phyloP scores from a whole-genome alignment of 768 basidiomycete genomes.

The Trametes cubensis region DNA sequence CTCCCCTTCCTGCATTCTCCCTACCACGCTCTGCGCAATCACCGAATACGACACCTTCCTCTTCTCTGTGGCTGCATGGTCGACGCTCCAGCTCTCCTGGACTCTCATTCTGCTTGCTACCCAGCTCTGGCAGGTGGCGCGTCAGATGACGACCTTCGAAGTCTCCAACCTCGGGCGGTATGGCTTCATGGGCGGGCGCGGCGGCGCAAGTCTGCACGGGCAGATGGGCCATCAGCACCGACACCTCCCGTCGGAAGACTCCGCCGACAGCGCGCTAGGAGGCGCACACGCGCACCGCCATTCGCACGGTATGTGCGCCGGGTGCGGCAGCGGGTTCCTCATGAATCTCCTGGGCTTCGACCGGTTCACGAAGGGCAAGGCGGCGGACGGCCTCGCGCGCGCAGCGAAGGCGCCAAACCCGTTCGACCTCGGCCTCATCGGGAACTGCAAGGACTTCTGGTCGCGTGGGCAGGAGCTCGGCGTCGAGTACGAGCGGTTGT shows the following conservation, averaged over 20 bases:
- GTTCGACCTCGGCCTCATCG: constrained; percentile 79
- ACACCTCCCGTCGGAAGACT: constrained; percentile 32
- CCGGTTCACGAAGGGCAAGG: constrained; percentile 89
- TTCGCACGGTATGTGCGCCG: constrained; percentile 39
- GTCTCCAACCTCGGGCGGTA: constrained; percentile 93
- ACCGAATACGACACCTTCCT: constrained; percentile 82
- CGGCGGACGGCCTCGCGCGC: constrained; percentile 81
- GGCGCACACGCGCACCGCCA: constrained; percentile 44
- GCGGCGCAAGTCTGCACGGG: constrained; percentile 61
- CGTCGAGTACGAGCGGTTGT: constrained; percentile 87
- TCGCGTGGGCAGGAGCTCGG: constrained; percentile 79
- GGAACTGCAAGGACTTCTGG: constrained; percentile 96
- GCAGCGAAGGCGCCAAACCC: constrained; percentile 84
- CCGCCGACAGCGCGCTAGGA: constrained; percentile 50
- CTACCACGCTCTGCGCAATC: constrained; percentile 67
- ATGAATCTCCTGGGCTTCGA: constrained; percentile 93
- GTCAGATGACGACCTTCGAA: constrained; percentile 96
- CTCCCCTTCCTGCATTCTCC: constrained; percentile 70
- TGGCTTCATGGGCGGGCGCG: constrained; percentile 96
- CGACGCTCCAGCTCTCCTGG: constrained; percentile 94
- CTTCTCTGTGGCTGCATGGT: constrained; percentile 79
- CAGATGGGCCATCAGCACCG: constrained; percentile 81
- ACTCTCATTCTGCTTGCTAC: constrained; percentile 82
- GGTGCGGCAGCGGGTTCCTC: constrained; percentile 64
- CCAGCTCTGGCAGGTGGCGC: constrained; percentile 90